Evolutionary conservation across 1,139 yeast species (phyloP).

Genomic region (Debaryomyces singareniensis): DNA sequence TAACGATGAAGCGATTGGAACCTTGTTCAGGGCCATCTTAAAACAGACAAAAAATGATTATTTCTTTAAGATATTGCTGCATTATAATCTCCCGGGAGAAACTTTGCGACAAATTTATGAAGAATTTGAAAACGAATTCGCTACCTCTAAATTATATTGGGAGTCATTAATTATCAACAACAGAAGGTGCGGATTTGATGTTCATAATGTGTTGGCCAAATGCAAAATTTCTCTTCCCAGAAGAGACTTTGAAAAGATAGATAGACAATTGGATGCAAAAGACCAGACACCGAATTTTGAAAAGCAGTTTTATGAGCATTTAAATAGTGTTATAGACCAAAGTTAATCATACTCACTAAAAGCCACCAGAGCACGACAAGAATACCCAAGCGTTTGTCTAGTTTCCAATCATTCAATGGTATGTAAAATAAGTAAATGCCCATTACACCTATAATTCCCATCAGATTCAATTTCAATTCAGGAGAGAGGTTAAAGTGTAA

Average conservation of each 20-base stretch:
- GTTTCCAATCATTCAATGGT: conserved; percentile 29
- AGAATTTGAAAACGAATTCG: conserved; percentile 2
- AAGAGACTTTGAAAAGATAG: too few relatives aligned
- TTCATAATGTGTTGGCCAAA: conserved; percentile 1
- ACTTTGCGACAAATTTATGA: conserved; percentile 8
- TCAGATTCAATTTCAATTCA: conserved; percentile 21
- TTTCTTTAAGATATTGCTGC: conserved; percentile 14
- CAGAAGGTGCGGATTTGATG: neutral
- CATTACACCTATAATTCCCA: conserved; percentile 20
- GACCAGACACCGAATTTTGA: too few relatives aligned
- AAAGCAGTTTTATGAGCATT: too few relatives aligned
- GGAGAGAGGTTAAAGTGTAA: conserved; percentile 19
- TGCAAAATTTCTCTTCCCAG: too few relatives aligned
- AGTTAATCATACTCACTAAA: conserved; percentile 13
- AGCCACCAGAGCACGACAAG: conserved; percentile 18
- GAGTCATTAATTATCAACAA: conserved; percentile 1
- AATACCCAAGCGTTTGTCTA: conserved; percentile 26
- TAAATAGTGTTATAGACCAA: too few relatives aligned
- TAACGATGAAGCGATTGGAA: conserved; percentile 9
- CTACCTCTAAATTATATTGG: conserved; percentile 3
- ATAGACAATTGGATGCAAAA: too few relatives aligned
- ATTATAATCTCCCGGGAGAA: conserved; percentile 11
- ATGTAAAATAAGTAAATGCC: conserved; percentile 20
- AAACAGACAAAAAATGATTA: conserved; percentile 18
- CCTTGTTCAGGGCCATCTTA: conserved; percentile 19